These are phyloP conservation scores for Trichophyton benhamiae DNA, from an alignment of 2,329 filamentous ascomycete genomes.

Conservation along the genomic window DNA sequence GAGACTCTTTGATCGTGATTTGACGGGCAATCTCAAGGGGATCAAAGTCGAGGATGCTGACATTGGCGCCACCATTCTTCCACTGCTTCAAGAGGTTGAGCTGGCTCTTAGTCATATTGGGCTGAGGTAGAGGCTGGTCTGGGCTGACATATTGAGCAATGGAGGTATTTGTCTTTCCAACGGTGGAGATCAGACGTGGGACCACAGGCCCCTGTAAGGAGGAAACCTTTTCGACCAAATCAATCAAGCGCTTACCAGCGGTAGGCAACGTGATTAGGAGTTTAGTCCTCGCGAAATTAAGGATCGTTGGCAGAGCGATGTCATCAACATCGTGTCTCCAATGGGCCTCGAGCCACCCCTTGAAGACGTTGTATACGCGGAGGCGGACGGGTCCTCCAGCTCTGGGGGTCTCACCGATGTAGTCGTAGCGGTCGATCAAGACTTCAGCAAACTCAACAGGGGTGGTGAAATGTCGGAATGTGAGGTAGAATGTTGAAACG, in stretches of 20 bases:
- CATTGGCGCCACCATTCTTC: conserved; percentile 56
- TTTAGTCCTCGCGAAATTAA: conserved; percentile 64
- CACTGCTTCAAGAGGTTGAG: conserved; percentile 58
- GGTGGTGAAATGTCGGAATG: conserved; percentile 83
- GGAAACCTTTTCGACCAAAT: conserved; percentile 67
- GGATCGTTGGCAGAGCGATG: conserved; percentile 61
- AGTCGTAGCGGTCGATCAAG: conserved; percentile 85
- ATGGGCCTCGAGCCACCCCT: conserved; percentile 92
- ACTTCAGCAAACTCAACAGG: conserved; percentile 65
- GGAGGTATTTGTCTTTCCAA: conserved; percentile 75
- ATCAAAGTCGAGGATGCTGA: conserved; percentile 80
- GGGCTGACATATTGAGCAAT: conserved; percentile 57
- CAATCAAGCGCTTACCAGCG: conserved; percentile 66
- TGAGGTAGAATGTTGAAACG: conserved; percentile 89
- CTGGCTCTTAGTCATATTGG: conserved; percentile 64
- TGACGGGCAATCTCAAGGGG: conserved; percentile 83
- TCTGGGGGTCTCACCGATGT: conserved; percentile 64
- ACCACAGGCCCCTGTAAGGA: conserved; percentile 62
- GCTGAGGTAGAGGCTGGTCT: conserved; percentile 58
- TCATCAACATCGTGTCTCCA: conserved; percentile 77
- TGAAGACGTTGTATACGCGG: conserved; percentile 91
- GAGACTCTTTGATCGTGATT: conserved; percentile 82
- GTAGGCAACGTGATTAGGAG: conserved; percentile 57
- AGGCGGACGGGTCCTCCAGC: conserved; percentile 71
- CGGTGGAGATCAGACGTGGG: conserved; percentile 69